Evolutionary conservation across 208 protist species (phyloP).

Genomic region (Polymyxa betae): DNA sequence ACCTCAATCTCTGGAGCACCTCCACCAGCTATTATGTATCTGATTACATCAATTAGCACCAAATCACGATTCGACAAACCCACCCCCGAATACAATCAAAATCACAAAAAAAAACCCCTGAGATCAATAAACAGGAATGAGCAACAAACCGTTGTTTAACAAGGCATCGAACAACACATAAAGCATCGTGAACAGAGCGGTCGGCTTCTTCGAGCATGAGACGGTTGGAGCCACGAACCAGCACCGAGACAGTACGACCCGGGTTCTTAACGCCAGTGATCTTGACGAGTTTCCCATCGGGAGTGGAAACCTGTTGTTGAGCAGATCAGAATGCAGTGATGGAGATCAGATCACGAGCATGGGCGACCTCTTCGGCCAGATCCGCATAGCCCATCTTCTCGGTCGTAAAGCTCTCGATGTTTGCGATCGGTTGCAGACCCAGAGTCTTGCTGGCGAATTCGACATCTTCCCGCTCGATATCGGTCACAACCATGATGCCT

Average conservation of each 20-base stretch:
- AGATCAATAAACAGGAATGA: conserved; percentile 43
- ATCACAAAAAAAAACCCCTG: conserved; percentile 63
- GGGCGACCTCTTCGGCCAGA: conserved; percentile 84
- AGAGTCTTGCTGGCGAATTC: conserved; percentile 98
- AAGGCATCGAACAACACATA: conserved; percentile 98
- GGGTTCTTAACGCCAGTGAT: conserved; percentile 87
- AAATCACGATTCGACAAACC: conserved; percentile 26
- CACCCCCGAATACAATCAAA: background rate
- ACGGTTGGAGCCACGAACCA: conserved; percentile 93
- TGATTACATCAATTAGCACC: conserved; percentile 17
- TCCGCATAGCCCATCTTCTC: conserved; percentile 95
- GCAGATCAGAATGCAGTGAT: conserved; percentile 18
- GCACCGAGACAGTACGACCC: conserved; percentile 90
- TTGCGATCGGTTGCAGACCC: conserved; percentile 92
- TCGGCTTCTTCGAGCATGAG: conserved; percentile 95
- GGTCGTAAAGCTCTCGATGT: conserved; percentile 89
- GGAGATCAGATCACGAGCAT: background rate
- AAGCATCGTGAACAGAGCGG: conserved; percentile 97
- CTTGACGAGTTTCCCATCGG: conserved; percentile 72
- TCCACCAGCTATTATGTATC: conserved; percentile 88
- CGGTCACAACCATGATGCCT: conserved; percentile 97
- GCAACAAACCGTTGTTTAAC: conserved; percentile 90
- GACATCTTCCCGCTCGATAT: conserved; percentile 98
- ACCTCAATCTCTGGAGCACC: conserved; percentile 95
- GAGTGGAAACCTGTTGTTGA: conserved; percentile 55